phyloP scores from a whole-genome alignment of 148 eudicot species.

The Spergularia bocconei region DNA sequence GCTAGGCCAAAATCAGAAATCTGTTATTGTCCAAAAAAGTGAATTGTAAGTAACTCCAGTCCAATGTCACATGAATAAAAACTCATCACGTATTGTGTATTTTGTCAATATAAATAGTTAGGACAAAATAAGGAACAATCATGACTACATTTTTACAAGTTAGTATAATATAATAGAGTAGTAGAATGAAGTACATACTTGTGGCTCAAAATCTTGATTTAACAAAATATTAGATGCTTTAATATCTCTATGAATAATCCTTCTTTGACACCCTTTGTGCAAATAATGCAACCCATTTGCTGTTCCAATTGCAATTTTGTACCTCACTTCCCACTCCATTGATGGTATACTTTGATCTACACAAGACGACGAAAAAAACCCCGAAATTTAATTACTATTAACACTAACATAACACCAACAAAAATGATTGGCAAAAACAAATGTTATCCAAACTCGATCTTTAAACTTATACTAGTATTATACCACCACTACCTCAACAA shows the following conservation, averaged over 20 bases:
- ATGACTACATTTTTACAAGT: not conserved
- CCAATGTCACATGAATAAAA: not conserved
- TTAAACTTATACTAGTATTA: no score
- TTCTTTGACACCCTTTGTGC: slow-evolving; percentile 89
- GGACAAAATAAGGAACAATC: not conserved
- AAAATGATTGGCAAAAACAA: not conserved
- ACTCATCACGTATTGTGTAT: no score
- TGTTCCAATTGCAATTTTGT: slow-evolving; percentile 77
- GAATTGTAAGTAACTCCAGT: not conserved
- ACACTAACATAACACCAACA: not conserved
- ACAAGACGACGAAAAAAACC: not conserved
- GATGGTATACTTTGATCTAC: slow-evolving; percentile 62
- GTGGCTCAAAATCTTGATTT: slow-evolving; percentile 72
- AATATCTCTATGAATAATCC: slow-evolving; percentile 93
- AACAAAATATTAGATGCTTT: slow-evolving; percentile 77
- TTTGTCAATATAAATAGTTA: no score
- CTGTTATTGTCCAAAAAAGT: slow-evolving; percentile 26
- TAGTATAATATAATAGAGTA: not conserved
- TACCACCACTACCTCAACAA: not conserved
- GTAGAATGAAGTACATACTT: slow-evolving; percentile 40
- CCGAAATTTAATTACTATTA: not conserved
- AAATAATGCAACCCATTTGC: slow-evolving; percentile 85
- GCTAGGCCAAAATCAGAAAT: slow-evolving; percentile 97
- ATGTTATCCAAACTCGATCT: no score
- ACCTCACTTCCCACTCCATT: slow-evolving; percentile 80